A percentile compares a stretch with the other conserved stretches of the same genome.
Conservation (phyloP, 805 yeast species). For the Pichia scutulata region DNA sequence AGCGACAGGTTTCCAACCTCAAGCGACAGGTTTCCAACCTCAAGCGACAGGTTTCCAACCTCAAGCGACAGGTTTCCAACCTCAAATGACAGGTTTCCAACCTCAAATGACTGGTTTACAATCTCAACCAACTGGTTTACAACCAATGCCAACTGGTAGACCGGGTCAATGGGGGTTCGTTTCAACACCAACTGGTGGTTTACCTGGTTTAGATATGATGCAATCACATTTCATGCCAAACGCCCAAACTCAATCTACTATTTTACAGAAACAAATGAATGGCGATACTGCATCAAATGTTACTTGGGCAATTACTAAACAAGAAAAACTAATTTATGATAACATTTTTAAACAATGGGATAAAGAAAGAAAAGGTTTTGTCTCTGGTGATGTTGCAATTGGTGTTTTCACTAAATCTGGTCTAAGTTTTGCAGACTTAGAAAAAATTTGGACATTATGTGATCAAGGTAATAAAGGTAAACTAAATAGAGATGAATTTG, state of each 20-base stretch:
- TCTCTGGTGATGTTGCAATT: conserved; percentile 78
- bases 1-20: conserved; percentile 39
- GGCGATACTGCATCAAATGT: conserved; percentile 40
- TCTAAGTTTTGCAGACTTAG: conserved; percentile 74
- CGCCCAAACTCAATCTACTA: conserved; percentile 23
- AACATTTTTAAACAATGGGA: conserved; percentile 89
- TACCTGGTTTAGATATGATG: conserved; percentile 64
- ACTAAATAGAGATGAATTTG: conserved; percentile 83
- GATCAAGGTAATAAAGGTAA: conserved; percentile 79
- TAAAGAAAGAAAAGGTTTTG: conserved; percentile 50
- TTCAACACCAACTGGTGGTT: conserved; percentile 58
- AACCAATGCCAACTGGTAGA: conserved; percentile 48
- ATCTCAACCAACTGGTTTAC: conserved; percentile 40
- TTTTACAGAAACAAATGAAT: conserved; percentile 26
- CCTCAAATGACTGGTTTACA: conserved; percentile 23
- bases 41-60: conserved; percentile 31
- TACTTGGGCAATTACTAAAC: conserved; percentile 77
- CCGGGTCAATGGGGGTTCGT: conserved; percentile 83
- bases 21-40: conserved; percentile 23
- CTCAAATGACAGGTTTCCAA: conserved; percentile 36
- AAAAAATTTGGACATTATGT: conserved; percentile 83
- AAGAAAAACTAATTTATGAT: conserved; percentile 80
- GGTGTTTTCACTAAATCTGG: conserved; percentile 88
- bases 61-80: conserved; percentile 30
- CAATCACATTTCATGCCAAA: conserved; percentile 61